Base-by-base conservation (phyloP, 2,329 filamentous ascomycete species). In the Monilinia aucupariae region DNA sequence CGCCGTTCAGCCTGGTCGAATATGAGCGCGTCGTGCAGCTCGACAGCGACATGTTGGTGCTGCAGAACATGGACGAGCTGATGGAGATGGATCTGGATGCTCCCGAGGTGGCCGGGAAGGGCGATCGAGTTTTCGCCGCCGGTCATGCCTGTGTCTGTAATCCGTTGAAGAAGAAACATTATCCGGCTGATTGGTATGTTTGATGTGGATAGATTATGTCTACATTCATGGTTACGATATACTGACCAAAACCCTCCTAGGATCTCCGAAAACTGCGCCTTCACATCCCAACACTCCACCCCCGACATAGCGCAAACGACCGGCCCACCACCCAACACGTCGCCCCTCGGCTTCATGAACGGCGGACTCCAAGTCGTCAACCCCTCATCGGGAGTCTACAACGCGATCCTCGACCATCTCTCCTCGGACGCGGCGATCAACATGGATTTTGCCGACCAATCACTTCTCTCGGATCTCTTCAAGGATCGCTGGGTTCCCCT, bases 131-230 rank as follows among this genome's bases (percentile, higher is more conserved):
- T 41, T 93, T 96, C 75, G 91, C 90, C 1, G 90, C 91, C 5
- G 85, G 86, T 67, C 90, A 93, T 76, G 91, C 91, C 6, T 96
- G 91, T 76, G 86, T 91, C 22, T 96, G 91, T 78, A 96, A 96
- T 76, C 91, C 91, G 27, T 78, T 92, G 68, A 82, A 84, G 69
- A 91, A 90, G 75, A 72, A 83, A 37, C 90, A 96, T 76, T 96
- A 96, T 75, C 91, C 91, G 0, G 75, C 78, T 55, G 77, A 90
- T 74, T 96, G 90, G 85, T 84, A 76, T 59, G 76, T 65, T 62
- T 32, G n/a, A n/a, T n/a, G 27, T 30, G 3, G 27, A 30, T 30
- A 30, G n/a, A 30, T 30, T 30, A 30, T 30, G 27, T 30, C 27
- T 30, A 30, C 6, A 30, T 30, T 30, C 27, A 30, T n/a, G n/a